These are phyloP conservation scores for Fusarium torreyae DNA, from an alignment of 2,329 filamentous ascomycete species.

Conservation along the genomic window DNA sequence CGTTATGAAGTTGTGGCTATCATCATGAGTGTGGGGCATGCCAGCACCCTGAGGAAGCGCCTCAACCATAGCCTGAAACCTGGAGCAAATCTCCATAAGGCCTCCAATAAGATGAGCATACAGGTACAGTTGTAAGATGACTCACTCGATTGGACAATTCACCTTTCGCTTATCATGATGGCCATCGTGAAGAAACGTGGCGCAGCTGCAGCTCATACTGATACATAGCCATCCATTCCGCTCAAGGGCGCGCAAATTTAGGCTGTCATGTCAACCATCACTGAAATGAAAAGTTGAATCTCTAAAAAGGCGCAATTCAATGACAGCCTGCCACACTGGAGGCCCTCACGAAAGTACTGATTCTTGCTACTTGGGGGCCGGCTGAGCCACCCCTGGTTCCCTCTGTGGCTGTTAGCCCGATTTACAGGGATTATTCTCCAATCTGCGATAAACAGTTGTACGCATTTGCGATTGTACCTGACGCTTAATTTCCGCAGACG, in stretches of 20 bases:
- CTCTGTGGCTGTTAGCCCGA: slow-evolving; percentile 20
- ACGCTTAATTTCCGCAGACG: slow-evolving; percentile 1
- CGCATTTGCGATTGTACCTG: slow-evolving; percentile 19
- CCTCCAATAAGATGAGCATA: slow-evolving; percentile 14
- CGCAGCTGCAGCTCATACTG: not conserved
- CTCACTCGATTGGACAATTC: not conserved
- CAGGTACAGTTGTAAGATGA: not conserved
- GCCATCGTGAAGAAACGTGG: not conserved
- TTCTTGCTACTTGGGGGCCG: slow-evolving; percentile 16
- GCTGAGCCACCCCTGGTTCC: slow-evolving; percentile 13
- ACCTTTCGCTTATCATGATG: not conserved
- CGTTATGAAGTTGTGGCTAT: slow-evolving; percentile 25
- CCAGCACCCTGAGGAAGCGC: not conserved
- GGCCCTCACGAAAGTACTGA: not conserved
- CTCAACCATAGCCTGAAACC: slow-evolving; percentile 22
- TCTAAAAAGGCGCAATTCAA: slow-evolving; percentile 4
- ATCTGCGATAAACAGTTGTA: slow-evolving; percentile 1
- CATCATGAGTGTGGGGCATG: slow-evolving; percentile 26
- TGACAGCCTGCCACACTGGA: not conserved
- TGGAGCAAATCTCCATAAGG: slow-evolving; percentile 4
- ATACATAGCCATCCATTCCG: not conserved
- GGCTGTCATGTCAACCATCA: too few species aligned
- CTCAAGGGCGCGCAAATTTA: not conserved
- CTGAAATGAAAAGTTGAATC: not conserved
- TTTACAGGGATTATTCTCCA: not conserved